These are phyloP conservation scores for Rhodotorula sp. DNA, from an alignment of 1,284 basidiomycete species.

Conservation along the genomic window DNA sequence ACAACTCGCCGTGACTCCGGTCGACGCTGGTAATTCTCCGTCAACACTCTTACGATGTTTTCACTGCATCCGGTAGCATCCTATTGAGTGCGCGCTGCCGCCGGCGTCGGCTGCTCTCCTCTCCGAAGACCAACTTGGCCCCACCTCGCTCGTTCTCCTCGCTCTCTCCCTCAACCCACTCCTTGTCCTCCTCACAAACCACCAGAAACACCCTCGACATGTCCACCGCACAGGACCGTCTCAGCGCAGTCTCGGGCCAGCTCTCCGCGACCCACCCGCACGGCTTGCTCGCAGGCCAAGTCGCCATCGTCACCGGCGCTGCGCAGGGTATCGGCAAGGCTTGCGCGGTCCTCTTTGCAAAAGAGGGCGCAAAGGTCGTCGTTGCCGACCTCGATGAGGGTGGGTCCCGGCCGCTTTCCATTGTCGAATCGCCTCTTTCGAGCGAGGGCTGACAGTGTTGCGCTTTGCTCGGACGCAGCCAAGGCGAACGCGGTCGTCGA, in stretches of 20 bases:
- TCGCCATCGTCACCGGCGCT: constrained; percentile 82
- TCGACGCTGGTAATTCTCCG: neutral
- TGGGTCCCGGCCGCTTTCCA: constrained; percentile 50
- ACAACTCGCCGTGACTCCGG: neutral
- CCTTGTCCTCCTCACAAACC: no score
- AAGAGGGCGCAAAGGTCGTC: constrained; percentile 82
- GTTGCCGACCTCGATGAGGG: constrained; percentile 61
- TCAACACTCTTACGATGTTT: neutral
- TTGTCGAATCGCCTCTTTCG: neutral
- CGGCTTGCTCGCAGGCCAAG: constrained; percentile 70
- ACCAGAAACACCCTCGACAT: neutral
- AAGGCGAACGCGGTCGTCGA: constrained; percentile 65
- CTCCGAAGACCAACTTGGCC: neutral
- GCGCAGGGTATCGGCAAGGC: constrained; percentile 78
- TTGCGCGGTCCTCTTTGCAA: constrained; percentile 72
- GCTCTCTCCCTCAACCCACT: neutral
- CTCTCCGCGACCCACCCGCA: constrained; percentile 56
- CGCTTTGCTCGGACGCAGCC: constrained; percentile 55
- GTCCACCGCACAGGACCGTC: constrained; percentile 14
- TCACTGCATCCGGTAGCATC: no score
- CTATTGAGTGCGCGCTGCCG: neutral
- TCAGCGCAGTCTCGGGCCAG: constrained; percentile 59
- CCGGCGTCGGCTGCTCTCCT: neutral
- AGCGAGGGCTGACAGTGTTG: no score
- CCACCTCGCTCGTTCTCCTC: neutral